Evolutionary conservation across 2,329 filamentous ascomycete genomes (phyloP).

Genomic region (Nakataea oryzae): DNA sequence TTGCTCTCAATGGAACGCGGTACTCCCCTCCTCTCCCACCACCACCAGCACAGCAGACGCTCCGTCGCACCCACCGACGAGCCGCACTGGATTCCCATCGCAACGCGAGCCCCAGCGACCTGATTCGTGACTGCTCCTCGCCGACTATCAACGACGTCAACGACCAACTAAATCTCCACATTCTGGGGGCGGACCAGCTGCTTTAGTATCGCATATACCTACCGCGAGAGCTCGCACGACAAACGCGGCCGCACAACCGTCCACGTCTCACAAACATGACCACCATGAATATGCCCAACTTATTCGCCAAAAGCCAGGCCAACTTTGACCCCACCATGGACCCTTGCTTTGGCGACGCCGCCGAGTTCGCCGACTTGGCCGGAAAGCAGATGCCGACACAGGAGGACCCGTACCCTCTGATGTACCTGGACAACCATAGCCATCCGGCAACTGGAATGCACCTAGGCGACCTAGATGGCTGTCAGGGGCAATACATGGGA

Average conservation of each 20-base stretch:
- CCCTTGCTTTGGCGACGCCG: not conserved
- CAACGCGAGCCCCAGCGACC: too few relatives aligned
- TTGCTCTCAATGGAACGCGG: not conserved
- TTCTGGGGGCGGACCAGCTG: too few relatives aligned
- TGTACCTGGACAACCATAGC: not conserved
- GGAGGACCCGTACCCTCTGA: not conserved
- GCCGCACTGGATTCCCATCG: not conserved
- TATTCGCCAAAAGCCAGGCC: not conserved
- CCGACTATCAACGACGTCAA: not conserved
- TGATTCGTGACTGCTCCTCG: too few relatives aligned
- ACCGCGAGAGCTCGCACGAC: not conserved
- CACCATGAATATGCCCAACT: not conserved
- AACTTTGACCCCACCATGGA: not conserved
- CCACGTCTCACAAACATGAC: not conserved
- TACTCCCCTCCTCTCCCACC: not conserved
- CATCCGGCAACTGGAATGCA: not conserved
- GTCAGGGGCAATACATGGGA: not conserved
- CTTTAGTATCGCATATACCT: too few relatives aligned
- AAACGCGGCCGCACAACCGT: not conserved
- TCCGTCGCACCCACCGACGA: not conserved
- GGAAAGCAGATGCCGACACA: not conserved
- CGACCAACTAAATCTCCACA: too few relatives aligned
- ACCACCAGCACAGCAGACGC: not conserved
- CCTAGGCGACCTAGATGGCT: not conserved
- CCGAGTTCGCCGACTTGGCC: too few relatives aligned